phyloP scores from a whole-genome alignment of 1,284 basidiomycete genomes.

The Somion occarium region DNA sequence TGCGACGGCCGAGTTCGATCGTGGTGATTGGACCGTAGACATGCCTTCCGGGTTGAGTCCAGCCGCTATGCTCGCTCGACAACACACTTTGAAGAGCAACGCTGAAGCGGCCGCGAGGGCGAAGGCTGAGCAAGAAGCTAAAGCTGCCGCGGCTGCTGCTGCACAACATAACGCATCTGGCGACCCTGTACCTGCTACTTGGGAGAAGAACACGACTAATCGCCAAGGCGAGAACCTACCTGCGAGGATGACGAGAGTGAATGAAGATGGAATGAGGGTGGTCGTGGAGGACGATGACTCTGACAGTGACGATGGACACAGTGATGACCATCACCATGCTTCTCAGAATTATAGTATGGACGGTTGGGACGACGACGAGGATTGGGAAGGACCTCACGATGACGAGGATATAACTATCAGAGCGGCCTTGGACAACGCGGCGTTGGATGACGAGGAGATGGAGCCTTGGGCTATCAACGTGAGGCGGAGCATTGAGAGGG shows the following conservation, averaged over 20 bases:
- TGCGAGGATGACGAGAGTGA: constrained; percentile 39
- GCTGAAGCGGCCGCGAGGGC: constrained; percentile 77
- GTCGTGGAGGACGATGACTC: constrained; percentile 68
- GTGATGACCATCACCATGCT: constrained; percentile 38
- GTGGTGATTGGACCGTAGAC: constrained; percentile 45
- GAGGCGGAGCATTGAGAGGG: constrained; percentile 61
- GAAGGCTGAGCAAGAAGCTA: constrained; percentile 49
- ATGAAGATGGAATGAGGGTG: constrained; percentile 65
- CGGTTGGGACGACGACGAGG: constrained; percentile 70
- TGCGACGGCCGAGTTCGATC: constrained; percentile 83
- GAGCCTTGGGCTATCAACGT: constrained; percentile 69
- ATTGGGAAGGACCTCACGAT: constrained; percentile 56
- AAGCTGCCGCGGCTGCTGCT: constrained; percentile 36
- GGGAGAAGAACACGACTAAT: constrained; percentile 79
- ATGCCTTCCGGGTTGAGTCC: constrained; percentile 78
- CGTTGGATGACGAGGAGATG: constrained; percentile 54
- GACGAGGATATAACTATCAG: constrained; percentile 79
- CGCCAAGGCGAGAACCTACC: constrained; percentile 35
- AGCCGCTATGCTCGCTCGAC: constrained; percentile 86
- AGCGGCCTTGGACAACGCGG: constrained; percentile 41
- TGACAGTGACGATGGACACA: constrained; percentile 45
- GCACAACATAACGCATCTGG: constrained; percentile 26
- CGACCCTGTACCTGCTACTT: constrained; percentile 53
- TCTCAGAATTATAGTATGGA: constrained; percentile 38
- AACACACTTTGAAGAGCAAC: constrained; percentile 83